A percentile compares a stretch with the other conserved stretches of the same genome.
phyloP scores from a whole-genome alignment of 495 filamentous ascomycete species.

The Cercophora sp. region DNA sequence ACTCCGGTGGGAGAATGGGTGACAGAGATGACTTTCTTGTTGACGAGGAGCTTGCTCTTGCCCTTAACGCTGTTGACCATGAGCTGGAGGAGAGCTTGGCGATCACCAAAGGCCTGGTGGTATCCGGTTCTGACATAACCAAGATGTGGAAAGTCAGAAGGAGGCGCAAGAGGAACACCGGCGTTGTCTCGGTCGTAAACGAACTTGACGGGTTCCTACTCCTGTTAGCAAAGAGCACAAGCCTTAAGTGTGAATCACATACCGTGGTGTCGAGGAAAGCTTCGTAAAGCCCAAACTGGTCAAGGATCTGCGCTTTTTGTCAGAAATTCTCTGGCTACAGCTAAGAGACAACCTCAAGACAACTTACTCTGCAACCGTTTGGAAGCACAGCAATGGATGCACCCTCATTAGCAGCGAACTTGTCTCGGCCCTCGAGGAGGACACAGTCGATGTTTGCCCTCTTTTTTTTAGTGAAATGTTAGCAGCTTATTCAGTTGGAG shows the following conservation, averaged over 20 bases:
- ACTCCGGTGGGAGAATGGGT: conserved; percentile 8
- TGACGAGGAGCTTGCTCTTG: conserved; percentile 11
- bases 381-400: conserved; percentile 19
- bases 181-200: not conserved
- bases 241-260: not conserved
- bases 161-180: not conserved
- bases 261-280: conserved; percentile 10
- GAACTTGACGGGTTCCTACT: not conserved
- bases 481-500: not conserved
- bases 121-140: conserved; percentile 26
- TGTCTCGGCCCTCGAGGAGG: conserved; percentile 16
- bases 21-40: conserved; percentile 16
- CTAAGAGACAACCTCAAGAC: not conserved
- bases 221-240: not conserved
- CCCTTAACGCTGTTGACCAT: conserved; percentile 16
- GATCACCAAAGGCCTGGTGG: conserved; percentile 8
- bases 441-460: conserved; percentile 19
- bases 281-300: conserved; percentile 38
- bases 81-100: conserved; percentile 12
- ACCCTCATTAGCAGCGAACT: conserved; percentile 17
- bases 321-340: not conserved
- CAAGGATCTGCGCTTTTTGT: conserved; percentile 12
- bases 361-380: conserved; percentile 16
- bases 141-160: not conserved
- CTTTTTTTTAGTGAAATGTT: conserved; percentile 4